These are phyloP conservation scores for Leccinum rimulosum DNA, from an alignment of 768 basidiomycete genomes.

Conservation along the genomic window DNA sequence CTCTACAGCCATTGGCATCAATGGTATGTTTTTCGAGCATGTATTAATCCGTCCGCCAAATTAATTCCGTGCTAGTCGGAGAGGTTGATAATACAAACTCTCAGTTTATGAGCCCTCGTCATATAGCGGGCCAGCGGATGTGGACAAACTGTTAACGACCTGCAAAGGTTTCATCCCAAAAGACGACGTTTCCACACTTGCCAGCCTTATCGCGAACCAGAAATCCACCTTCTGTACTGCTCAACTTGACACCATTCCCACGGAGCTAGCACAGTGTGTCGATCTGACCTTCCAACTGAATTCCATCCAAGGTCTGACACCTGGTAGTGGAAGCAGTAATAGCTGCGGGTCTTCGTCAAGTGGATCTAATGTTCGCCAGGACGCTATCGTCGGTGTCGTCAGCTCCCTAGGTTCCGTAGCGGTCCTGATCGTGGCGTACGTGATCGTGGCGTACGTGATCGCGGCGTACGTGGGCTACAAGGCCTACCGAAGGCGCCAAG, in stretches of 20 bases:
- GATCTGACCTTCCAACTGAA: conserved; percentile 63
- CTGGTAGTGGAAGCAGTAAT: conserved; percentile 21
- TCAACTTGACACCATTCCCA: conserved; percentile 41
- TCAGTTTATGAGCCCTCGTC: conserved; percentile 64
- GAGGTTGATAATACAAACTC: conserved; percentile 55
- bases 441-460: too few relatives aligned
- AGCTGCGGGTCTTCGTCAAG: conserved; percentile 20
- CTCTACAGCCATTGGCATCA: conserved; percentile 42
- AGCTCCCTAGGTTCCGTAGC: conserved; percentile 80
- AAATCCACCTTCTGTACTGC: conserved; percentile 65
- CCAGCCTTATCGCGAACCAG: conserved; percentile 58
- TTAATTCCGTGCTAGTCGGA: conserved; percentile 30
- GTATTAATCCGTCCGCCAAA: conserved; percentile 17
- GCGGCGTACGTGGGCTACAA: conserved; percentile 48
- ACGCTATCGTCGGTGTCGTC: conserved; percentile 91
- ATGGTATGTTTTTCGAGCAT: conserved; percentile 31
- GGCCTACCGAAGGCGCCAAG: conserved; percentile 62
- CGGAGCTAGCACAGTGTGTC: conserved; percentile 62
- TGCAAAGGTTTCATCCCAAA: conserved; percentile 71
- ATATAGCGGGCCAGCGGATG: conserved; percentile 50
- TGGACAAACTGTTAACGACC: conserved; percentile 56
- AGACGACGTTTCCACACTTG: conserved; percentile 54
- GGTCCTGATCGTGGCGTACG: conserved; percentile 66
- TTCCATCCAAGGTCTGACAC: conserved; percentile 41
- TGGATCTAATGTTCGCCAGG: conserved; percentile 49